These are phyloP conservation scores for Blastobotrys robertii DNA, from an alignment of 805 yeast species.

Conservation along the genomic window DNA sequence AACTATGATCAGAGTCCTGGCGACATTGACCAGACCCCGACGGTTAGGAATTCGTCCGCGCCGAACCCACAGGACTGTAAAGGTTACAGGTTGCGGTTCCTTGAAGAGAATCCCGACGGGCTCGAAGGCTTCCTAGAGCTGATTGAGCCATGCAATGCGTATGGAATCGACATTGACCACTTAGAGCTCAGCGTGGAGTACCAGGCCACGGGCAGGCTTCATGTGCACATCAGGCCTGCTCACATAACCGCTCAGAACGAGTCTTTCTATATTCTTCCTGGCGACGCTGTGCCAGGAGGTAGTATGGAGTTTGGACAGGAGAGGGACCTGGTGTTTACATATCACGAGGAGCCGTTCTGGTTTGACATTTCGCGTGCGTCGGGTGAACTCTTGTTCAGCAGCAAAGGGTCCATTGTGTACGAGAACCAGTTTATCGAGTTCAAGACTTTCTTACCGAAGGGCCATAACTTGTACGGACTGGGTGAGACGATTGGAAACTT, in stretches of 20 bases:
- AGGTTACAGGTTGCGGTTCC: too few relatives aligned
- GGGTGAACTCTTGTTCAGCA: constrained; percentile 24
- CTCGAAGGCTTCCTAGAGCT: too few relatives aligned
- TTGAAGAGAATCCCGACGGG: too few relatives aligned
- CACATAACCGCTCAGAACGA: constrained; percentile 1
- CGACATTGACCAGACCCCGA: too few relatives aligned
- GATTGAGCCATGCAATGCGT: constrained; percentile 12
- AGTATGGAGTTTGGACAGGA: background rate
- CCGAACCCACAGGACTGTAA: too few relatives aligned
- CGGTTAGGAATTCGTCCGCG: too few relatives aligned
- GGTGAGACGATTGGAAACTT: constrained; percentile 29
- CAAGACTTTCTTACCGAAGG: constrained; percentile 24
- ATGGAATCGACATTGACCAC: constrained; percentile 10
- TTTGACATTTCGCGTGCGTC: constrained; percentile 18
- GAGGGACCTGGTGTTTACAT: constrained; percentile 1
- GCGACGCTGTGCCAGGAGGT: constrained; percentile 5
- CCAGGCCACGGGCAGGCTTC: constrained; percentile 5
- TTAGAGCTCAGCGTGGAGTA: constrained; percentile 7
- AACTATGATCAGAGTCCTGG: too few relatives aligned
- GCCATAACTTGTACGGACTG: constrained; percentile 25
- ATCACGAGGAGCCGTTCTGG: constrained; percentile 9
- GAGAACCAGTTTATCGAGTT: constrained; percentile 29
- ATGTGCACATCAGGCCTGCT: constrained; percentile 6
- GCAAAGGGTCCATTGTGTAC: constrained; percentile 26
- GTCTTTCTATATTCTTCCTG: constrained; percentile 5